Evolutionary conservation across 1,284 basidiomycete genomes (phyloP), one percentile per base, ranked within the genome.

Genomic region (Austroboletus niveus): DNA sequence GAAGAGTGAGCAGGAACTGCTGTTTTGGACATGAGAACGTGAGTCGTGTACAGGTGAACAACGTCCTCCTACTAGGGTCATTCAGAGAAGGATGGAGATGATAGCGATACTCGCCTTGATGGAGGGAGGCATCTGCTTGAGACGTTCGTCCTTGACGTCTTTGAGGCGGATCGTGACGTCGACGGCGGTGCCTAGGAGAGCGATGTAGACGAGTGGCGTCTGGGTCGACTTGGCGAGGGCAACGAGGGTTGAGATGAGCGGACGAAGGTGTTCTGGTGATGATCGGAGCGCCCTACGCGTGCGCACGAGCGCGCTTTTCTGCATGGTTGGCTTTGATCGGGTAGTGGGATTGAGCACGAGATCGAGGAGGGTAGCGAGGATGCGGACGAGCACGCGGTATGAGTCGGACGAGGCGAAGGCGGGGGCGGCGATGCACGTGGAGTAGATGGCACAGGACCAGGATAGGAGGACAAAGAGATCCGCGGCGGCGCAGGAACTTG

Each of bases 401-500:
- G 73, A 60, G 14, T 72, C 71, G 3, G 77, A 72, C 3, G 20
- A 46, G 78, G 22, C 22, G 22, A 24, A 76, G 38, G 65, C 54
- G 47, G 74, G 64, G 11, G 80, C 59, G 55, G 77, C 22, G 22
- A 24, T 24, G 22, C 22, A 81, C 9, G 74, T 71, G 5, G 75
- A 68, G 62, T 89, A 90, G 39, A 92, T 67, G 12, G 76, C 77
- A 61, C 84, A 87, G 8, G 81, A 74, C 89, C 91, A 94, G 57
- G 76, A 83, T 34, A 92, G 74, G 7, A 94, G 77, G 17, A 88
- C 81, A 62, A 87, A 88, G 32, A 87, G 61, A 56, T 87, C 81
- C 8, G 80, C 69, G 8, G 85, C 72, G 2, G 87, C 84, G 61
- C 80, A 77, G 7, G 84, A 78, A 58, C 85, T 86, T 56, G 27